Evolutionary conservation across 495 filamentous ascomycete species (phyloP).

Genomic region (Xylaria castorea): DNA sequence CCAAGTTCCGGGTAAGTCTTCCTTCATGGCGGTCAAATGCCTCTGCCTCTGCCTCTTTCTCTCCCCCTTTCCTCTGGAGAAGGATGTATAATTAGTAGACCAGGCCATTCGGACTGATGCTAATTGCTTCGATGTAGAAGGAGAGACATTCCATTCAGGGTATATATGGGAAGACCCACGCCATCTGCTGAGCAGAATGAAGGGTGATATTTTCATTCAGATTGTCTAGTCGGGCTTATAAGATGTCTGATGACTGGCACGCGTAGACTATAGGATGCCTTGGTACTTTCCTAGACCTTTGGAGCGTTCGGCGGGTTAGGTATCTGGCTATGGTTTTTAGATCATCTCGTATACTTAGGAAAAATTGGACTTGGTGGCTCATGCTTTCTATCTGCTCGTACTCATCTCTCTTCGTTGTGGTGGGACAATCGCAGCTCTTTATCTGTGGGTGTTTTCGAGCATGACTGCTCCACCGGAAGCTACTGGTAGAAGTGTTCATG

Average conservation of each 20-base stretch:
- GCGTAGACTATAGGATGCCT: conserved; percentile 9
- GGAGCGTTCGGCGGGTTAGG: conserved; percentile 12
- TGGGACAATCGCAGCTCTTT: background rate
- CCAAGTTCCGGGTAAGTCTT: conserved; percentile 61
- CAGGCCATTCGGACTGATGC: background rate
- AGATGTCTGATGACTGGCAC: conserved; percentile 1
- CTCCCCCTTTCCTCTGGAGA: no score
- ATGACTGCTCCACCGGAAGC: background rate
- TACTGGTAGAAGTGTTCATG: background rate
- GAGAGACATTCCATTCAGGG: conserved; percentile 88
- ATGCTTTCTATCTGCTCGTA: background rate
- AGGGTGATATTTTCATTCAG: background rate
- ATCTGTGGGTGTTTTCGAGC: background rate
- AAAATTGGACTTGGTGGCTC: background rate
- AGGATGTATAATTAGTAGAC: background rate
- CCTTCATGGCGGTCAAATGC: background rate
- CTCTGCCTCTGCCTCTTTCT: background rate
- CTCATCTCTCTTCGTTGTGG: background rate
- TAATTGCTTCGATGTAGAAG: conserved; percentile 44
- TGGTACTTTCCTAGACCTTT: conserved; percentile 9
- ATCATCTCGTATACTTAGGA: background rate
- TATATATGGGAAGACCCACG: conserved; percentile 87
- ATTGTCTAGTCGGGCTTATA: conserved; percentile 4
- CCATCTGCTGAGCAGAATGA: conserved; percentile 63
- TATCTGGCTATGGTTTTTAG: background rate